These are phyloP conservation scores for Clarireedia homoeocarpa DNA, from an alignment of 2,329 filamentous ascomycete species.

Conservation along the genomic window DNA sequence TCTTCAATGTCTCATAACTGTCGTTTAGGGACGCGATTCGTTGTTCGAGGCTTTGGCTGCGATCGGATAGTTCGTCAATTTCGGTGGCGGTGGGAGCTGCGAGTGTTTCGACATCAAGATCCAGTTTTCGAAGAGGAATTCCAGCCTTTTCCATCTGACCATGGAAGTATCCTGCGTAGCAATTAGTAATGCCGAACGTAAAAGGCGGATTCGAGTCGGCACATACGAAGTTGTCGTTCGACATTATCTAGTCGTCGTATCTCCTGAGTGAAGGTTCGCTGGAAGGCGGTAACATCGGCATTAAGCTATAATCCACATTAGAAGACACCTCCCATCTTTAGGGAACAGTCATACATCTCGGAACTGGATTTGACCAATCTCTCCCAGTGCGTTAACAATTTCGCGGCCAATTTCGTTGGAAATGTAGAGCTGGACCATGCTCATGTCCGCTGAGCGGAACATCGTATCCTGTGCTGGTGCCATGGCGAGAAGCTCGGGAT, in stretches of 20 bases:
- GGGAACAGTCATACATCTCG: slow-evolving; percentile 61
- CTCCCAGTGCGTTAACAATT: slow-evolving; percentile 91
- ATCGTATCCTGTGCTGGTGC: slow-evolving; percentile 75
- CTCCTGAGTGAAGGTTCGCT: slow-evolving; percentile 94
- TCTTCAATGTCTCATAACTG: slow-evolving; percentile 97
- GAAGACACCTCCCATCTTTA: not conserved
- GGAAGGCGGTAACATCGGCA: slow-evolving; percentile 85
- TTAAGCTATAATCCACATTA: slow-evolving; percentile 60
- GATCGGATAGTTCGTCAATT: slow-evolving; percentile 91
- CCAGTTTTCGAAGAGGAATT: slow-evolving; percentile 80
- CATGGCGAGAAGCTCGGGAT: slow-evolving; percentile 37
- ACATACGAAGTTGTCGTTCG: slow-evolving; percentile 89
- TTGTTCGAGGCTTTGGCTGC: slow-evolving; percentile 87
- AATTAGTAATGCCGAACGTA: slow-evolving; percentile 11
- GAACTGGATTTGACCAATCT: slow-evolving; percentile 94
- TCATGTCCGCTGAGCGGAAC: slow-evolving; percentile 99
- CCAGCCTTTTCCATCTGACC: slow-evolving; percentile 89
- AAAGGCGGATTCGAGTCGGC: not conserved
- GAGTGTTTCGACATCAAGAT: slow-evolving; percentile 81
- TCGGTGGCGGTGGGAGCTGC: slow-evolving; percentile 85
- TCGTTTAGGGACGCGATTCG: slow-evolving; percentile 88
- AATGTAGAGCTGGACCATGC: slow-evolving; percentile 98
- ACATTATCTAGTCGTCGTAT: slow-evolving; percentile 97
- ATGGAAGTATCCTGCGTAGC: slow-evolving; percentile 73
- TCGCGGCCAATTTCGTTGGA: slow-evolving; percentile 98